These are phyloP conservation scores for Fragilariopsis cylindrus DNA, from an alignment of 108 stramenopile species.

Conservation along the genomic window DNA sequence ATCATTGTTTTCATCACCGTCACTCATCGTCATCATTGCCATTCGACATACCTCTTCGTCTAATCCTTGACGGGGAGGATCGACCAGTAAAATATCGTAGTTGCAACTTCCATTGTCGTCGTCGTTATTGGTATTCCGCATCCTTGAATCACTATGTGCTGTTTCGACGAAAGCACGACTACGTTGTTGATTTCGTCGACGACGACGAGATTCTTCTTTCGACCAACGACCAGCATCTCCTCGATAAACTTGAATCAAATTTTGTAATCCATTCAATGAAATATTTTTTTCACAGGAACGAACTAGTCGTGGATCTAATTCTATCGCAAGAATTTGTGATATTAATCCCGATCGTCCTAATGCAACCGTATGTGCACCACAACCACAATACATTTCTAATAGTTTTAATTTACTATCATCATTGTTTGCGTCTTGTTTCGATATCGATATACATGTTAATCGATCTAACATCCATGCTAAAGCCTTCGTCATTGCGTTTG, in stretches of 20 bases:
- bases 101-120: slow-evolving; percentile 3
- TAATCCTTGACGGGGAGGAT: slow-evolving; percentile 71
- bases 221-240: slow-evolving; percentile 72
- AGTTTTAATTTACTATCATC: slow-evolving; percentile 18
- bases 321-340: slow-evolving; percentile 55
- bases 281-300: slow-evolving; percentile 58
- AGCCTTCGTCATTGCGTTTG: slow-evolving; percentile 64
- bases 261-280: slow-evolving; percentile 39
- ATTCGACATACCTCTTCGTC: slow-evolving; percentile 58
- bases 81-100: slow-evolving; percentile 70
- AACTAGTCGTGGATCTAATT: slow-evolving; percentile 68
- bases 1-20: slow-evolving; percentile 5
- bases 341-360: slow-evolving; percentile 53
- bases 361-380: slow-evolving; percentile 82
- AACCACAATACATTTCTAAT: slow-evolving; percentile 81
- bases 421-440: background rate
- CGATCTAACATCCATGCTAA: slow-evolving; percentile 66
- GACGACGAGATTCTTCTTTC: slow-evolving; percentile 2
- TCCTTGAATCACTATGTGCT: background rate
- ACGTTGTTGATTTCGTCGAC: slow-evolving; percentile 13
- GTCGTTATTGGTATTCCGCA: background rate
- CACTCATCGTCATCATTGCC: slow-evolving; percentile 36
- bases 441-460: slow-evolving; percentile 21
- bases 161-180: background rate
- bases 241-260: slow-evolving; percentile 15